phyloP scores from a whole-genome alignment of 2,329 filamentous ascomycete genomes.

The Rutstroemia sp. region DNA sequence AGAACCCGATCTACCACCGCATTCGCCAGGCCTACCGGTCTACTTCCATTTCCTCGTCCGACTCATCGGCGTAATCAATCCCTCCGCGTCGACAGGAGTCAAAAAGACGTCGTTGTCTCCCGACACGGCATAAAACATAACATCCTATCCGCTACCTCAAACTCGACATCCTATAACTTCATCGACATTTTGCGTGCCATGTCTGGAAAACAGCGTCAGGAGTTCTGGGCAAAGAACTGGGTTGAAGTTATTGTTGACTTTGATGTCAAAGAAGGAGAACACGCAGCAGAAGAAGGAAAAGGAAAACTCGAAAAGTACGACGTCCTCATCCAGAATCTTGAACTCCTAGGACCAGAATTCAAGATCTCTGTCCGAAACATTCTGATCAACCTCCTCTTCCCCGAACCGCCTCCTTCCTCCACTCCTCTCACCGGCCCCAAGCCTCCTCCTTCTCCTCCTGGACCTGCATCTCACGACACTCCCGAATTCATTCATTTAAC shows the following conservation, averaged over 20 bases:
- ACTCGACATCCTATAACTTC: neutral
- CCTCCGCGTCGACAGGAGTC: neutral
- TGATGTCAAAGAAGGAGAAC: neutral
- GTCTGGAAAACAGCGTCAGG: slow-evolving; percentile 6
- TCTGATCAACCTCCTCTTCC: slow-evolving; percentile 16
- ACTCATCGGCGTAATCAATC: neutral
- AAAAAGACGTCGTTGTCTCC: neutral
- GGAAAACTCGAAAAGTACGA: neutral
- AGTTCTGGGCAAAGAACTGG: slow-evolving; percentile 13
- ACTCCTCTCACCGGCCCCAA: too few species aligned
- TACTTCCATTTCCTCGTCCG: neutral
- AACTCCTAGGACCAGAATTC: slow-evolving; percentile 15
- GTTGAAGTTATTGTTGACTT: slow-evolving; percentile 17
- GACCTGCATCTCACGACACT: too few species aligned
- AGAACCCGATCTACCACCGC: neutral
- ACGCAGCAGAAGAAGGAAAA: neutral
- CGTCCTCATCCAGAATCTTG: slow-evolving; percentile 11
- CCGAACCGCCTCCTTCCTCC: neutral
- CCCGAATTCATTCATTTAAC: too few species aligned
- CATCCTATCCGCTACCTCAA: neutral
- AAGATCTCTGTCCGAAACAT: slow-evolving; percentile 8
- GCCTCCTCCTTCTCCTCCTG: too few species aligned
- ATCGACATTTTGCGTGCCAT: neutral
- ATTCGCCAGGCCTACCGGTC: neutral
- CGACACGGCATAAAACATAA: neutral